A percentile compares a stretch with the other conserved stretches of the same genome.
phyloP scores from a whole-genome alignment of 2,329 filamentous ascomycete species.

The Fusarium oxysporum region DNA sequence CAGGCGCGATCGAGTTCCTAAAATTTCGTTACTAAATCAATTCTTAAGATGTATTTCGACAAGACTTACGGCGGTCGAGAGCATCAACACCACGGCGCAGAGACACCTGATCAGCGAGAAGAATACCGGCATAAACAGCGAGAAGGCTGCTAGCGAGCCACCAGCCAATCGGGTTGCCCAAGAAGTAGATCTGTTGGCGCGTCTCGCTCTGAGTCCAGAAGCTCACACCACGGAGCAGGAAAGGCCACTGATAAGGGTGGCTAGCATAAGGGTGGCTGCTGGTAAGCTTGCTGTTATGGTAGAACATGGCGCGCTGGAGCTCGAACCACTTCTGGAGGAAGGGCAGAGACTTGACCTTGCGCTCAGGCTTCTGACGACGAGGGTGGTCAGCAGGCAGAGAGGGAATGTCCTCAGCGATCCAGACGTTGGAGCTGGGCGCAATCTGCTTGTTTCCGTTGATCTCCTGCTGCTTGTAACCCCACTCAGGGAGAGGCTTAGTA shows the following conservation, averaged over 20 bases:
- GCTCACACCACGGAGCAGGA: slow-evolving; percentile 94
- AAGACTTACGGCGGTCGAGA: slow-evolving; percentile 85
- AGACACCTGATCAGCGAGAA: slow-evolving; percentile 93
- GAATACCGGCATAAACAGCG: slow-evolving; percentile 91
- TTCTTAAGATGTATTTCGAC: not conserved
- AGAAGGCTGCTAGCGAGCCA: slow-evolving; percentile 94
- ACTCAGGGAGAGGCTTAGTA: slow-evolving; percentile 92
- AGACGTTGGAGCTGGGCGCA: slow-evolving; percentile 88
- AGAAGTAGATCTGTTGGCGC: slow-evolving; percentile 96
- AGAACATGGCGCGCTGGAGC: slow-evolving; percentile 98
- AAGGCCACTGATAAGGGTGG: slow-evolving; percentile 96
- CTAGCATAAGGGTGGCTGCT: slow-evolving; percentile 97
- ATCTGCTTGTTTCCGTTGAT: slow-evolving; percentile 99
- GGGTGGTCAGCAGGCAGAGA: slow-evolving; percentile 77
- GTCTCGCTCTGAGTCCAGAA: slow-evolving; percentile 99
- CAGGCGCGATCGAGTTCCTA: slow-evolving; percentile 88
- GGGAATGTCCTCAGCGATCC: slow-evolving; percentile 93
- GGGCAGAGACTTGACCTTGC: slow-evolving; percentile 83
- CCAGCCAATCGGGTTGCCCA: slow-evolving; percentile 97
- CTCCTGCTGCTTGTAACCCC: slow-evolving; percentile 96
- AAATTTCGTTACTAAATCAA: slow-evolving; percentile 47
- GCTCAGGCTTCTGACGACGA: slow-evolving; percentile 80
- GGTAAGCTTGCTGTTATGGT: slow-evolving; percentile 98
- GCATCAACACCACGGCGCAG: slow-evolving; percentile 93
- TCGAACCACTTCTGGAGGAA: slow-evolving; percentile 97